A percentile compares a stretch with the other conserved stretches of the same genome.
phyloP scores from a whole-genome alignment of 2,329 filamentous ascomycete species.

The Colletotrichum lini region DNA sequence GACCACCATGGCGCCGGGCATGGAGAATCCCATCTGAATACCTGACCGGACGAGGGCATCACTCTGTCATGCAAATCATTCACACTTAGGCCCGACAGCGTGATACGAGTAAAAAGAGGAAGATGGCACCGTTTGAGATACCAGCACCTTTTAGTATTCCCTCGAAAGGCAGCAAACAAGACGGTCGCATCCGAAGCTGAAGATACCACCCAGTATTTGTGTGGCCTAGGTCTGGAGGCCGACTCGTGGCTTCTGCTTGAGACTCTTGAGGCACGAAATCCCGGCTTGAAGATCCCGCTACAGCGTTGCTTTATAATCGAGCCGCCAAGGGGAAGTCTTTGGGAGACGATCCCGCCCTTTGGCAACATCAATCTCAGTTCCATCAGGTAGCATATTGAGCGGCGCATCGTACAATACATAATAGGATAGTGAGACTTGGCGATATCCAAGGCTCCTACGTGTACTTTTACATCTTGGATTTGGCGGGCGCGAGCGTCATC shows the following conservation, averaged over 20 bases:
- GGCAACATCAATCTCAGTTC: background rate
- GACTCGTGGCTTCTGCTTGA: background rate
- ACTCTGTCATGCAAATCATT: background rate
- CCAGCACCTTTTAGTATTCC: background rate
- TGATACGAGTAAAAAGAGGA: background rate
- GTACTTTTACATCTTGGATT: slow-evolving; percentile 39
- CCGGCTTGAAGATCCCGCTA: background rate
- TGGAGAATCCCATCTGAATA: slow-evolving; percentile 60
- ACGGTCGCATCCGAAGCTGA: background rate
- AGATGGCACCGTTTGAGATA: background rate
- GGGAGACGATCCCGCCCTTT: background rate
- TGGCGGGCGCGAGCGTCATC: background rate
- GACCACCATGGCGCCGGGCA: slow-evolving; percentile 50
- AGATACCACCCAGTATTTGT: no score
- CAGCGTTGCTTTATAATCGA: background rate
- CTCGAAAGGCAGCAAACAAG: background rate
- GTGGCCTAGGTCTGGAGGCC: background rate
- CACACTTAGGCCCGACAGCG: background rate
- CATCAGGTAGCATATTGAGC: background rate
- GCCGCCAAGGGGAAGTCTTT: background rate
- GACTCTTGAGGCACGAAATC: background rate
- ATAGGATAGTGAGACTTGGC: slow-evolving; percentile 8
- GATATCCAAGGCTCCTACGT: background rate
- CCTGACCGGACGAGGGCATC: background rate
- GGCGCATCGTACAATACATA: background rate